Evolutionary conservation across 768 basidiomycete species (phyloP).

Genomic region (Pisolithus sp.): DNA sequence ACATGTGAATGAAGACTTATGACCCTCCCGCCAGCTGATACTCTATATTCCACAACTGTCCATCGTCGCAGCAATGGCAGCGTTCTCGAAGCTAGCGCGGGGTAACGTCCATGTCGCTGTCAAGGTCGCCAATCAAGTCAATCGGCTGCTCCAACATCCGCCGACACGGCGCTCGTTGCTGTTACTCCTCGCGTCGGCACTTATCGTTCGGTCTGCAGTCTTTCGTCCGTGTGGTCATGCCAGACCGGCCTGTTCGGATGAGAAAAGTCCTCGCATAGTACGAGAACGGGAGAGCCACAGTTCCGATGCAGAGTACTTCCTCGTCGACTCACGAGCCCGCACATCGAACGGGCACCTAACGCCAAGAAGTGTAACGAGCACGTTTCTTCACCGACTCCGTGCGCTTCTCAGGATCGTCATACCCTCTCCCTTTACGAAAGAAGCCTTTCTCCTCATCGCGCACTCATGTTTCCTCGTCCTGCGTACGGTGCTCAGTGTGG

Average conservation of each 20-base stretch:
- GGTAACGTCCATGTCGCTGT: not conserved
- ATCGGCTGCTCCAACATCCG: slow-evolving; percentile 5
- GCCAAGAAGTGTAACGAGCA: slow-evolving; percentile 55
- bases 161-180: slow-evolving; percentile 28
- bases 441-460: slow-evolving; percentile 62
- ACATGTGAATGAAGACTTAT: not conserved
- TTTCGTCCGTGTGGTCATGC: slow-evolving; percentile 22
- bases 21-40: no score
- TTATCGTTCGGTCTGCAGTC: slow-evolving; percentile 48
- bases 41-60: not conserved
- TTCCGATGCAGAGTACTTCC: slow-evolving; percentile 55
- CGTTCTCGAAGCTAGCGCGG: slow-evolving; percentile 3
- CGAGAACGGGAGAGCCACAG: slow-evolving; percentile 54
- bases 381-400: slow-evolving; percentile 66
- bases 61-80: slow-evolving; percentile 1
- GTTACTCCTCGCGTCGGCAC: slow-evolving; percentile 37
- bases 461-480: slow-evolving; percentile 85
- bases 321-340: slow-evolving; percentile 38
- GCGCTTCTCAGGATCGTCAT: slow-evolving; percentile 69
- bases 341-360: slow-evolving; percentile 31
- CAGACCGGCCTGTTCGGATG: slow-evolving; percentile 60
- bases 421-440: slow-evolving; percentile 57
- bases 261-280: slow-evolving; percentile 50
- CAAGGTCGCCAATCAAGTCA: not conserved
- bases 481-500: slow-evolving; percentile 81